These are phyloP conservation scores for Acer negundo DNA, from an alignment of 345 rosid genomes.

Conservation along the genomic window DNA sequence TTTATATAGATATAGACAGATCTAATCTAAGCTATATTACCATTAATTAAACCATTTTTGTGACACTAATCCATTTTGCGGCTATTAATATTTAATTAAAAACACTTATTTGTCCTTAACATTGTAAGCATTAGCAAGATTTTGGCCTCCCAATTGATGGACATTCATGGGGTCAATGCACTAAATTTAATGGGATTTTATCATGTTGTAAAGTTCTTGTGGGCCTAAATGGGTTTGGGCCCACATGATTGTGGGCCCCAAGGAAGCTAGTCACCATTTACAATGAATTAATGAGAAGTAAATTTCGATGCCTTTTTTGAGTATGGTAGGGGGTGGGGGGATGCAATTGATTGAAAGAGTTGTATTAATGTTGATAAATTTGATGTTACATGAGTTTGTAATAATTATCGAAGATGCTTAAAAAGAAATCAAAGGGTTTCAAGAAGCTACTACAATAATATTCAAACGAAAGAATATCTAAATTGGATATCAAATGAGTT, in stretches of 20 bases:
- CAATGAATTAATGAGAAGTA: not conserved
- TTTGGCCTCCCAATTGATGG: conserved; percentile 17
- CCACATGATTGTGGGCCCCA: not conserved
- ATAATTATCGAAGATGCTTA: not conserved
- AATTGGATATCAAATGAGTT: too few relatives aligned
- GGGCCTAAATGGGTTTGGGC: conserved; percentile 13
- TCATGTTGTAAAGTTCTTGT: conserved; percentile 14
- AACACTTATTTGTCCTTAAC: not conserved
- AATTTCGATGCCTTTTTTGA: not conserved
- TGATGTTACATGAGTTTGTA: not conserved
- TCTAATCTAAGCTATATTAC: not conserved
- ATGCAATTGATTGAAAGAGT: not conserved
- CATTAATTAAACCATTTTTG: not conserved
- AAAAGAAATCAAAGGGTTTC: too few relatives aligned
- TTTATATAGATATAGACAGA: not conserved
- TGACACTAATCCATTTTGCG: conserved; percentile 2
- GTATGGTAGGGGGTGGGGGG: too few relatives aligned
- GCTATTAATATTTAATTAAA: conserved; percentile 13
- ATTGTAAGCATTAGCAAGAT: not conserved
- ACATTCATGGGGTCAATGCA: not conserved
- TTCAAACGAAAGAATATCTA: too few relatives aligned
- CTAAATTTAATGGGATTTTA: conserved; percentile 7
- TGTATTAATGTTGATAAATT: conserved; percentile 3
- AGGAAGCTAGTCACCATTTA: not conserved
- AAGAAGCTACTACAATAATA: too few relatives aligned